phyloP scores from a whole-genome alignment of 805 yeast species.

The Clavispora phyllophila region DNA sequence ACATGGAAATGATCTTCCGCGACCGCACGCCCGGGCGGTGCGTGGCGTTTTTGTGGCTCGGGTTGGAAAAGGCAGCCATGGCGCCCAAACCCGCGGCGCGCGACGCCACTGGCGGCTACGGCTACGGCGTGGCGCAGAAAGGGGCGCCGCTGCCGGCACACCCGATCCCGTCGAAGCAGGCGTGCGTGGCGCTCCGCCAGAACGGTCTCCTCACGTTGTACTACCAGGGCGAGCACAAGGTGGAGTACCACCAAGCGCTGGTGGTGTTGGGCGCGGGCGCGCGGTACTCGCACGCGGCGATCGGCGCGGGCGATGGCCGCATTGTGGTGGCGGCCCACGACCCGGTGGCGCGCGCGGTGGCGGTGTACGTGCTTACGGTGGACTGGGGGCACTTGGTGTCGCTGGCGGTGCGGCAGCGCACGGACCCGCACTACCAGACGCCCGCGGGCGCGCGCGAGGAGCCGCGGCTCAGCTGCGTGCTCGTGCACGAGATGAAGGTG shows the following conservation, averaged over 20 bases:
- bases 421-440: constrained; percentile 46
- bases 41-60: constrained; percentile 67
- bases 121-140: constrained; percentile 56
- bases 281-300: constrained; percentile 34
- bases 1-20: constrained; percentile 44
- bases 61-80: constrained; percentile 62
- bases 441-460: constrained; percentile 39
- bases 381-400: constrained; percentile 54
- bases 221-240: constrained; percentile 60
- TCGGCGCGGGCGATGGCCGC: constrained; percentile 50
- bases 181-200: constrained; percentile 60
- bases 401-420: constrained; percentile 42
- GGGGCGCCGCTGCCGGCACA: constrained; percentile 60
- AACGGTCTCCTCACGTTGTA: constrained; percentile 57
- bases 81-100: constrained; percentile 54
- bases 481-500: constrained; percentile 24
- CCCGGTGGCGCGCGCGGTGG: constrained; percentile 28
- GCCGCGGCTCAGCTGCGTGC: constrained; percentile 37
- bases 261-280: constrained; percentile 17
- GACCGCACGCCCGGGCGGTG: constrained; percentile 23
- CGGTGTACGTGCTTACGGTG: constrained; percentile 38
- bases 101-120: constrained; percentile 26
- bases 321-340: constrained; percentile 42
- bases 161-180: constrained; percentile 64
- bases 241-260: constrained; percentile 46